Evolutionary conservation across 768 basidiomycete species (phyloP), one percentile per base, ranked within the genome.

Genomic region (Tephrocybe sp.): DNA sequence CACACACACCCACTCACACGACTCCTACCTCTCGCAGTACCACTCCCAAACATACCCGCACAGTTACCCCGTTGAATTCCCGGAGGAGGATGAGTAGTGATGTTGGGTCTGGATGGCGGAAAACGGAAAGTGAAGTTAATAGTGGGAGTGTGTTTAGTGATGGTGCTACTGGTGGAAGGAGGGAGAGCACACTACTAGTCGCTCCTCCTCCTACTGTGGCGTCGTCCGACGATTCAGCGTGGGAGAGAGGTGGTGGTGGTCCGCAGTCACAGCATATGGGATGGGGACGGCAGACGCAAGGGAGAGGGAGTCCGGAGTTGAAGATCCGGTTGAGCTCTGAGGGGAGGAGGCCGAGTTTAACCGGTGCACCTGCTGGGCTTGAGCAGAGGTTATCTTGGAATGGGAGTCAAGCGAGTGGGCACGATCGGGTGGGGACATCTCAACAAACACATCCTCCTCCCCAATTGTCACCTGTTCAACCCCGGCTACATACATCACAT

Each of bases 1-100:
- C 31, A 55, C 68, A n/a, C 61, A 62, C 21, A 52, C 62, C 24
- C 48, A 60, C 31, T 60, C 50, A 44, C 74, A 61, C 39, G 56
- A 68, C 12, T 61, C 59, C 18, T 49, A 61, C 36, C 50, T 60
- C 36, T 59, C 50, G 41, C 75, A 70, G 57, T 19, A 9, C 18
- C 18, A 38, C 3, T 18, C 19, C 37, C n/a, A 38, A 3, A 9
- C 37, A 21, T 18, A 38, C 37, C 18, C n/a, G 18, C 37, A 38
- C 37, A 18, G 16, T 9, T 6, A 38, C 21, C n/a, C 16, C 3
- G 37, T 18, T 3, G 39, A 23, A 18, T n/a, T 34, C 7, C 33
- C 33, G 33, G 21, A 10, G 12, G 27, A 29, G 4, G 29, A 27
- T n/a, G 30, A 31, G 27, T 33, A 38, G 19, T 13, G 39, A 46